Percentiles rank a stretch among this genome's conserved stretches.
phyloP scores from a whole-genome alignment of 345 rosid species.

The Mangifera indica region DNA sequence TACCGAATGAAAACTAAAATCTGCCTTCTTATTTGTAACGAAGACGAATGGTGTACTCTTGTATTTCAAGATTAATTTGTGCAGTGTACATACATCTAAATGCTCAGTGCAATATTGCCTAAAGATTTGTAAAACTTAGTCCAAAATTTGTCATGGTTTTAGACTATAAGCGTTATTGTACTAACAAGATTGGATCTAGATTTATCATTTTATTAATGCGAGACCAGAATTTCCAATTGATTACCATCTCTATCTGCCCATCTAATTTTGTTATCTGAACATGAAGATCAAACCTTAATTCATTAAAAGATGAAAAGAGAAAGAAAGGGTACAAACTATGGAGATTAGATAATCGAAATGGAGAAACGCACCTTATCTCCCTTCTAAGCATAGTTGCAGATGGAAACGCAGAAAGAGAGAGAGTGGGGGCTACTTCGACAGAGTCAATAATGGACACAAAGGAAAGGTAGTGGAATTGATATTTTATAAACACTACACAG shows the following conservation, averaged over 20 bases:
- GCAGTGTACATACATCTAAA: neutral
- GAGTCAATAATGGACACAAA: too few relatives aligned
- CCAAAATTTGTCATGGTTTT: neutral
- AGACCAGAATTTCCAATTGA: neutral
- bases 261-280: neutral
- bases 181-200: neutral
- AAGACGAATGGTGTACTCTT: neutral
- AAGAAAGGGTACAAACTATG: neutral
- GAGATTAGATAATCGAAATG: neutral
- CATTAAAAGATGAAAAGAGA: neutral
- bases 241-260: too few relatives aligned
- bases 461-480: too few relatives aligned
- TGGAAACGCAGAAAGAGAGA: neutral
- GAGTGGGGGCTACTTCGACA: too few relatives aligned
- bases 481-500: too few relatives aligned
- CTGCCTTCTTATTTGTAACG: neutral
- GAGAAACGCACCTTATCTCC: constrained; percentile 20
- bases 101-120: neutral
- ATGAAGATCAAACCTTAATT: neutral
- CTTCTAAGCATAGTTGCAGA: constrained; percentile 15
- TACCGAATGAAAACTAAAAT: neutral
- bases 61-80: neutral
- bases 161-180: neutral
- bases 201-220: neutral
- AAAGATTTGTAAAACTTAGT: neutral